phyloP scores from a whole-genome alignment of 2,329 filamentous ascomycete species.

The Aspergillus sp. region DNA sequence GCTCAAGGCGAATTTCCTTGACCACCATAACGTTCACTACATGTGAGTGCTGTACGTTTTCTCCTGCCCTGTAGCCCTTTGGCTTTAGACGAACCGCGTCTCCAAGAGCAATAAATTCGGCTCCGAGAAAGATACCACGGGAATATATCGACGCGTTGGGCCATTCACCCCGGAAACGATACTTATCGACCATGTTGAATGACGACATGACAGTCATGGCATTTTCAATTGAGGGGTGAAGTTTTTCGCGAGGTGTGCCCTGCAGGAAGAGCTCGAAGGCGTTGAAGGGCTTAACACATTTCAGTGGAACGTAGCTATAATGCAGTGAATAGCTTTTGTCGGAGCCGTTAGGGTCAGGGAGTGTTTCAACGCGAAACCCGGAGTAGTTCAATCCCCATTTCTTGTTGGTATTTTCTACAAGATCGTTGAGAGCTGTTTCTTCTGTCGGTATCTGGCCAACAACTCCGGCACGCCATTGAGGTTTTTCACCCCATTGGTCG shows the following conservation, averaged over 20 bases:
- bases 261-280: constrained; percentile 54
- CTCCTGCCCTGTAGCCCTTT: constrained; percentile 20
- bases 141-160: constrained; percentile 54
- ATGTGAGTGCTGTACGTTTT: constrained; percentile 11
- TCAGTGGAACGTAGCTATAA: constrained; percentile 56
- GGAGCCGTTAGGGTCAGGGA: constrained; percentile 51
- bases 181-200: constrained; percentile 53
- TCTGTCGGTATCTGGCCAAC: constrained; percentile 54
- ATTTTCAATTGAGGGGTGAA: constrained; percentile 56
- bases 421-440: constrained; percentile 45
- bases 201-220: constrained; percentile 55
- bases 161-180: constrained; percentile 55
- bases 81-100: constrained; percentile 56
- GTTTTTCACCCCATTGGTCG: constrained; percentile 36
- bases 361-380: constrained; percentile 58
- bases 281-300: constrained; percentile 55
- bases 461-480: constrained; percentile 58
- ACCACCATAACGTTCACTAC: constrained; percentile 56
- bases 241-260: constrained; percentile 38
- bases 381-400: constrained; percentile 48
- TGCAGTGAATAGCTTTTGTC: constrained; percentile 55
- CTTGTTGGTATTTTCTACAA: constrained; percentile 42
- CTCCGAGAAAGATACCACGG: constrained; percentile 56
- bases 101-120: constrained; percentile 55
- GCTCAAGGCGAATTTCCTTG: constrained; percentile 52